Evolutionary conservation across 2,329 filamentous ascomycete species (phyloP).

Genomic region (Penicillium thymicola): DNA sequence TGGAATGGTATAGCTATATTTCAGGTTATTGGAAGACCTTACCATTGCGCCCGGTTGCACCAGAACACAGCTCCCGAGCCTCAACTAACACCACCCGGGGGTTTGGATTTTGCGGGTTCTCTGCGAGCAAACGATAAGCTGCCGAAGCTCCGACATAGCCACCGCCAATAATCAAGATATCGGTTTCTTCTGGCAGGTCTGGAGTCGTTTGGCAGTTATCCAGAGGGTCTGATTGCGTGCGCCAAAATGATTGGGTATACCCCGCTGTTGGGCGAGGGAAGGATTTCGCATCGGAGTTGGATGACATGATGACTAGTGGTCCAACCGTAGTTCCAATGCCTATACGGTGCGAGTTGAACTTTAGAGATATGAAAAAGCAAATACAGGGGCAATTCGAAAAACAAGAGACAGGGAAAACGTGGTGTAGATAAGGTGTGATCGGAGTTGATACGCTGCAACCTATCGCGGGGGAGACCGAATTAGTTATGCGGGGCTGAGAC

Average conservation of each 20-base stretch:
- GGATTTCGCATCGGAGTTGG: background rate
- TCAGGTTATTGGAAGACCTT: background rate
- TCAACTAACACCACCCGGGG: constrained; percentile 37
- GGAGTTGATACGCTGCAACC: background rate
- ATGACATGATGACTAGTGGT: background rate
- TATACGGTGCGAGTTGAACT: background rate
- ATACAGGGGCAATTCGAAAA: background rate
- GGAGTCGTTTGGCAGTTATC: constrained; percentile 3
- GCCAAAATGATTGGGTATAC: constrained; percentile 8
- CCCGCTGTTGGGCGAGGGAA: constrained; percentile 4
- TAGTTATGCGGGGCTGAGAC: background rate
- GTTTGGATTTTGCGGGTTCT: constrained; percentile 8
- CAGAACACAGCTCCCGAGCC: constrained; percentile 39
- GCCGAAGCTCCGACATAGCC: constrained; percentile 46
- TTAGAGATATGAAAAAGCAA: background rate
- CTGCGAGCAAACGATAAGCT: constrained; percentile 39
- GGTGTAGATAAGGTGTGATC: background rate
- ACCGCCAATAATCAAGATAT: constrained; percentile 48
- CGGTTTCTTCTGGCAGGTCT: constrained; percentile 35
- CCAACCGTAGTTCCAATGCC: background rate
- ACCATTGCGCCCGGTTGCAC: constrained; percentile 45
- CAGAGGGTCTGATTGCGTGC: background rate
- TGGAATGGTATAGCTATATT: background rate
- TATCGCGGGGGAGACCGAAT: background rate
- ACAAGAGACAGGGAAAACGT: background rate